Conservation (phyloP, 2,329 filamentous ascomycete species). For the Alternaria viburni region DNA sequence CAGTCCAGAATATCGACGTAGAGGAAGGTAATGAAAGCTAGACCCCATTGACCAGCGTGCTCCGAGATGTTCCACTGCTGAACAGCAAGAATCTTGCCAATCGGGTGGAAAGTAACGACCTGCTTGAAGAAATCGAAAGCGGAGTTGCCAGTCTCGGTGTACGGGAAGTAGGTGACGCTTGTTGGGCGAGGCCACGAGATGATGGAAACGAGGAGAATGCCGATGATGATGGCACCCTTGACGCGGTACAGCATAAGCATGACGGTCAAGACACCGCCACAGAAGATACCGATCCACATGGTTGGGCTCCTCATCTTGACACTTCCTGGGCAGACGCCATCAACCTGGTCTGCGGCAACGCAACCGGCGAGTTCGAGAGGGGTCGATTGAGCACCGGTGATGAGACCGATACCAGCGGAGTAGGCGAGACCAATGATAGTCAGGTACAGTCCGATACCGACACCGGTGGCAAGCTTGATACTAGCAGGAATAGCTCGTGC, state of each 20-base stretch:
- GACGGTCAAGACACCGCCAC: constrained; percentile 79
- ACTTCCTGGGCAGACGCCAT: constrained; percentile 64
- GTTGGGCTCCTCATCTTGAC: constrained; percentile 82
- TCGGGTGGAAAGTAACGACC: constrained; percentile 83
- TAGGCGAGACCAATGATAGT: constrained; percentile 79
- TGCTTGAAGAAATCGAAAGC: constrained; percentile 87
- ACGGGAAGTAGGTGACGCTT: constrained; percentile 79
- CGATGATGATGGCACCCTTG: constrained; percentile 84
- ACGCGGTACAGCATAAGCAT: constrained; percentile 84
- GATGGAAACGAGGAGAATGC: constrained; percentile 82
- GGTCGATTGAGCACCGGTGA: constrained; percentile 71
- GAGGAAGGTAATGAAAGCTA: constrained; percentile 86
- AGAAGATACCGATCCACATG: constrained; percentile 90
- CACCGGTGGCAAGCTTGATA: constrained; percentile 86
- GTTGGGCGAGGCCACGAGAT: constrained; percentile 86
- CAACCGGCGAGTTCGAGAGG: constrained; percentile 81
- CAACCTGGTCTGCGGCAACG: constrained; percentile 55
- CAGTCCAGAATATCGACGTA: constrained; percentile 90
- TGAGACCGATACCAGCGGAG: constrained; percentile 78
- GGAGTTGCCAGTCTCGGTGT: constrained; percentile 70
- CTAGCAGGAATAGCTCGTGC: constrained; percentile 72
- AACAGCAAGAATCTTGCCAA: constrained; percentile 70
- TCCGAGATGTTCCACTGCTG: constrained; percentile 75
- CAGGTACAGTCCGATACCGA: constrained; percentile 84
- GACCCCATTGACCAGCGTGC: constrained; percentile 76